A percentile compares a stretch with the other conserved stretches of the same genome.
These are phyloP conservation scores for Tulasnella sp. DNA, from an alignment of 768 basidiomycete species.

Conservation along the genomic window DNA sequence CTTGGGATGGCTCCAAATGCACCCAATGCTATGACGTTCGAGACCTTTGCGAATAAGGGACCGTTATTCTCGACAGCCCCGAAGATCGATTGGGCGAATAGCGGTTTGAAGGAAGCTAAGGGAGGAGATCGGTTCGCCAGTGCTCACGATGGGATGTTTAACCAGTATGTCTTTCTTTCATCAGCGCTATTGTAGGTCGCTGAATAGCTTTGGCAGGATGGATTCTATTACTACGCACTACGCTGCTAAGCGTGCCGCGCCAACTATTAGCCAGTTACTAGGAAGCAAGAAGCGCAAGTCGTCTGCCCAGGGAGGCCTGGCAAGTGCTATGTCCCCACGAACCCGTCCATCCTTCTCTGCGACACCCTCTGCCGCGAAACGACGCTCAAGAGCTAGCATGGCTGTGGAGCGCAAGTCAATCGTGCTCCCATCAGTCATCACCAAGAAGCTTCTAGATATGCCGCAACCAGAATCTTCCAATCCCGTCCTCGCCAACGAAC, in stretches of 20 bases:
- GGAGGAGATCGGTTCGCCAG: constrained; percentile 2
- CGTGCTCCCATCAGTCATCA: neutral
- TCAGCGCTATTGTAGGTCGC: neutral
- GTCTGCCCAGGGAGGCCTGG: neutral
- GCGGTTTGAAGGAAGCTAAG: neutral
- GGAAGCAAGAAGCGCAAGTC: neutral
- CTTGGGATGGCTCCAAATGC: constrained; percentile 38
- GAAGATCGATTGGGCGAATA: neutral
- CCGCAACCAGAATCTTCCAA: neutral
- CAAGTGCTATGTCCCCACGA: neutral
- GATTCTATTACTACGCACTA: constrained; percentile 17
- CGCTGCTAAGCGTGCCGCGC: constrained; percentile 2
- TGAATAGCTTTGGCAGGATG: neutral
- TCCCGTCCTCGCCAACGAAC: neutral
- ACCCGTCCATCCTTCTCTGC: constrained; percentile 2
- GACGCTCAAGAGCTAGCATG: constrained; percentile 4
- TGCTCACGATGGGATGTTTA: constrained; percentile 10
- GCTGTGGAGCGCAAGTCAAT: constrained; percentile 1
- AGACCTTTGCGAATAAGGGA: neutral
- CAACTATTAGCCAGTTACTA: too few relatives aligned
- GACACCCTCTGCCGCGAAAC: constrained; percentile 1
- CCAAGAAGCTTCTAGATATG: neutral
- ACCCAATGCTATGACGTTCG: constrained; percentile 1
- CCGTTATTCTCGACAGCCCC: neutral
- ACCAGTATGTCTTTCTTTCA: constrained; percentile 2